These are phyloP conservation scores for Neopestalotiopsis sp. DNA, from an alignment of 2,329 filamentous ascomycete species.

Conservation along the genomic window DNA sequence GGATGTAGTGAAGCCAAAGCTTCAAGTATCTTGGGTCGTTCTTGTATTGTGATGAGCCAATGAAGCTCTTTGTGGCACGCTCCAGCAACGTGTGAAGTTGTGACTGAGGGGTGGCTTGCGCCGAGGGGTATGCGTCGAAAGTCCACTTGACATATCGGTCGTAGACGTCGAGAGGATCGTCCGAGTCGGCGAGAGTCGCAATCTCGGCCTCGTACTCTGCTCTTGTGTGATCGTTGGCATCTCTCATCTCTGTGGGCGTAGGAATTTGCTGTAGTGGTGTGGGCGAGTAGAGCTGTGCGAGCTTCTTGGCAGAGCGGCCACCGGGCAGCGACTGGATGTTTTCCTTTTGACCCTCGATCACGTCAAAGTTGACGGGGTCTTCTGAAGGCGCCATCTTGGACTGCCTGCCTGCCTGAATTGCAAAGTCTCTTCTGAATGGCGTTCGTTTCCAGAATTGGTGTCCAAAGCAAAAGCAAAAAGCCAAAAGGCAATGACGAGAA, in stretches of 20 bases:
- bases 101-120: conserved; percentile 90
- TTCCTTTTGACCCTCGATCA: conserved; percentile 96
- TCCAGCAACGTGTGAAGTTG: conserved; percentile 88
- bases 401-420: neutral
- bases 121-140: conserved; percentile 90
- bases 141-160: conserved; percentile 98
- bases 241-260: conserved; percentile 74
- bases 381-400: conserved; percentile 22
- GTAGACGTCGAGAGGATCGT: conserved; percentile 94
- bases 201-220: conserved; percentile 88
- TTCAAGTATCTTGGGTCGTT: conserved; percentile 94
- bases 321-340: conserved; percentile 95
- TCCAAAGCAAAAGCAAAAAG: neutral
- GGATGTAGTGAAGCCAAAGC: conserved; percentile 93
- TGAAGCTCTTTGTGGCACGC: conserved; percentile 88
- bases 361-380: conserved; percentile 77
- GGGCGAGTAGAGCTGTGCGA: conserved; percentile 81
- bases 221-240: conserved; percentile 79
- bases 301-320: conserved; percentile 84
- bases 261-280: conserved; percentile 65
- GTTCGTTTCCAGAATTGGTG: neutral
- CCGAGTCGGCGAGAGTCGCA: conserved; percentile 78
- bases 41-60: conserved; percentile 85
- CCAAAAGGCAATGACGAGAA: neutral
- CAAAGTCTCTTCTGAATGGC: neutral